Percentiles rank a stretch among this genome's conserved stretches.
Conservation (phyloP, 2,329 filamentous ascomycete species). For the Sarocladium oryzae region DNA sequence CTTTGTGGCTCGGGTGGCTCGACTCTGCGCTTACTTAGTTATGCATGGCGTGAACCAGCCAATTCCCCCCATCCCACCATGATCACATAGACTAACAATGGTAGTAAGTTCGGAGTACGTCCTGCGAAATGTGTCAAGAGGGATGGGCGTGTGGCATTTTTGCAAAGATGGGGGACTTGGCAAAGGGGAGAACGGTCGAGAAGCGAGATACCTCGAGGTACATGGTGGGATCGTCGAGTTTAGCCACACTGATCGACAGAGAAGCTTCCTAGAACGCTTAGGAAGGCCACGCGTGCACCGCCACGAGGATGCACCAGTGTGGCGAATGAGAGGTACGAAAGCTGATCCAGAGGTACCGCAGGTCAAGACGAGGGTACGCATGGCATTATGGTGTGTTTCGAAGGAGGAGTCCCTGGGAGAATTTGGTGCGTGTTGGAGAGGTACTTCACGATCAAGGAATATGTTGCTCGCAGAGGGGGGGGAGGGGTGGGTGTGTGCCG, state of each 20-base stretch:
- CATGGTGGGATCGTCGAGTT: not conserved
- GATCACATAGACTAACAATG: too few relatives aligned
- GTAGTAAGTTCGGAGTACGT: too few relatives aligned
- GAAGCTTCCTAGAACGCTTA: not conserved
- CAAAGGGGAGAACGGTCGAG: not conserved
- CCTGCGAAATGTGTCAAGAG: too few relatives aligned
- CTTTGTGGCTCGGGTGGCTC: conserved; percentile 8
- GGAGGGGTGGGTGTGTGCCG: not conserved
- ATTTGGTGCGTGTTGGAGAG: conserved; percentile 6
- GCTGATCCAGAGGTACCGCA: too few relatives aligned
- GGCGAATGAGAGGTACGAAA: too few relatives aligned
- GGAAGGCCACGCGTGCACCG: conserved; percentile 6
- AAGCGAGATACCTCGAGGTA: conserved; percentile 2
- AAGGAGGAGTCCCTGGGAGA: too few relatives aligned
- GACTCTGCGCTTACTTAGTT: too few relatives aligned
- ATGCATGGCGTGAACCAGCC: conserved; percentile 1
- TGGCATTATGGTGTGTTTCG: too few relatives aligned
- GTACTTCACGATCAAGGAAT: conserved; percentile 2
- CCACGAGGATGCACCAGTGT: not conserved
- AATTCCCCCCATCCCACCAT: too few relatives aligned
- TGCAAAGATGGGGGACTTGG: not conserved
- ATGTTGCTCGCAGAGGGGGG: conserved; percentile 3
- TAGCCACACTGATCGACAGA: conserved; percentile 9
- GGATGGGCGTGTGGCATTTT: too few relatives aligned
- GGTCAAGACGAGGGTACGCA: too few relatives aligned